Base-by-base conservation (phyloP, 176 grass and related monocot species). In the Oryza meyeriana region DNA sequence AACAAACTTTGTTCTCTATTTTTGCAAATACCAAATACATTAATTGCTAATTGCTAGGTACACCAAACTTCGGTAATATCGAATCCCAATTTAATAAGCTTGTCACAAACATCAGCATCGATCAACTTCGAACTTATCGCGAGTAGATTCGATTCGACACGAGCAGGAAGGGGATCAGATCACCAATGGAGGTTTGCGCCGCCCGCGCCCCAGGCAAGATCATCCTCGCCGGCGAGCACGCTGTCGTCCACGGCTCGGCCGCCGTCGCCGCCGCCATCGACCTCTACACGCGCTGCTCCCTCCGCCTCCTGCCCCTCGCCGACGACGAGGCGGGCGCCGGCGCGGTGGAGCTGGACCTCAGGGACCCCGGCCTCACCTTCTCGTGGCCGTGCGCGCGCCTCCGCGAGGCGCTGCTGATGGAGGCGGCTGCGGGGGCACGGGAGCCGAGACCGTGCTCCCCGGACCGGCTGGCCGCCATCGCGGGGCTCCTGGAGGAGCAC, bases 221-320 rank as follows among this genome's bases (percentile, higher is more conserved):
- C 62, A 94, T 98, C 42, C 79, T 98, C 41, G 82, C 90, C 64
- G 95, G 95, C 35, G 95, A 98, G 87, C 95, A 98, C 84, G 92
- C 95, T 72, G 92, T 98, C 64, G 92, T 98, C 33, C 92, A 98
- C 26, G 95, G 95, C 45, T 87, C 88, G 5, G 24, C 88, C 4
- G 90, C 95, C 75, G 74, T 93, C 33, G 92, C 92, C 32, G 92
- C 95, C 38, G 92, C 95, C 52, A 84, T 98, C 69, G 61, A 94
- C 78, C 92, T 98, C 75, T 91, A 89, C 82, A 95, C 92, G 36
- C 31, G 30, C 12, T 84, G 82, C 45, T 62, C 55, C 31, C 39
- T 93, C 75, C 16, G 64, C 72, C 74, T 93, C 58, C 45, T 30
- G 32, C 48, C 80, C 80, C 0, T 9, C 86, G 27, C 64, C 78